Evolutionary conservation across 1,139 yeast species (phyloP).

Genomic region (Saccharomyces hybrid): DNA sequence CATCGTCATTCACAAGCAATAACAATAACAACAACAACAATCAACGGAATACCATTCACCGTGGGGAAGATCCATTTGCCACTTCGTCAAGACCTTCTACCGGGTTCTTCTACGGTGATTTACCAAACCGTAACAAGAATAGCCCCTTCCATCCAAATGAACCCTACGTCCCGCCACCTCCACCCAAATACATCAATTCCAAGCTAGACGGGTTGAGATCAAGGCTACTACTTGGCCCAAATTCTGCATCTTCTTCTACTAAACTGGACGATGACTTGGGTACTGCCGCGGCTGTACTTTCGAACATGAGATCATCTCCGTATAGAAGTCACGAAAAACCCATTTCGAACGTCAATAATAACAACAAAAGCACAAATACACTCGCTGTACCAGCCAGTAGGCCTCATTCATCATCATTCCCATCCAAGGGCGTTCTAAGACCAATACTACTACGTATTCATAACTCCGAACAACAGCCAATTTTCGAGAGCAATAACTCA

Average conservation of each 20-base stretch:
- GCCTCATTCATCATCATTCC: slow-evolving; percentile 23
- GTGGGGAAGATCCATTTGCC: slow-evolving; percentile 3
- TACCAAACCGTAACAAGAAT: slow-evolving; percentile 1
- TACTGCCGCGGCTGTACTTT: slow-evolving; percentile 29
- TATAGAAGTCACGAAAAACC: slow-evolving; percentile 11
- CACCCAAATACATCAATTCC: slow-evolving; percentile 28
- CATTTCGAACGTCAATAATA: not conserved
- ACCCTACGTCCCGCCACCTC: slow-evolving; percentile 17
- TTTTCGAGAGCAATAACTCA: slow-evolving; percentile 6
- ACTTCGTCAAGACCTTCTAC: slow-evolving; percentile 1
- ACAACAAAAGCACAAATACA: slow-evolving; percentile 2
- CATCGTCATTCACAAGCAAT: slow-evolving; percentile 8
- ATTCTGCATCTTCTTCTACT: slow-evolving; percentile 8
- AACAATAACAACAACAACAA: not conserved
- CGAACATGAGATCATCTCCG: slow-evolving; percentile 31
- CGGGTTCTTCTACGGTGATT: not conserved
- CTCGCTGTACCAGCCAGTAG: slow-evolving; percentile 10
- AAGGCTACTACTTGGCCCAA: slow-evolving; percentile 22
- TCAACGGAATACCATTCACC: not conserved
- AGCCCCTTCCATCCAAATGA: slow-evolving; percentile 6
- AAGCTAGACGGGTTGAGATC: slow-evolving; percentile 27
- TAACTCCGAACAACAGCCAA: not conserved
- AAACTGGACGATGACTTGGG: slow-evolving; percentile 22
- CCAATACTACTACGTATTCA: slow-evolving; percentile 18
- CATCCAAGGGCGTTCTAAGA: slow-evolving; percentile 15